Percentiles rank a stretch among this genome's conserved stretches.
Evolutionary conservation across 768 basidiomycete species (phyloP).

Genomic region (Rhizopogon vinicolor): DNA sequence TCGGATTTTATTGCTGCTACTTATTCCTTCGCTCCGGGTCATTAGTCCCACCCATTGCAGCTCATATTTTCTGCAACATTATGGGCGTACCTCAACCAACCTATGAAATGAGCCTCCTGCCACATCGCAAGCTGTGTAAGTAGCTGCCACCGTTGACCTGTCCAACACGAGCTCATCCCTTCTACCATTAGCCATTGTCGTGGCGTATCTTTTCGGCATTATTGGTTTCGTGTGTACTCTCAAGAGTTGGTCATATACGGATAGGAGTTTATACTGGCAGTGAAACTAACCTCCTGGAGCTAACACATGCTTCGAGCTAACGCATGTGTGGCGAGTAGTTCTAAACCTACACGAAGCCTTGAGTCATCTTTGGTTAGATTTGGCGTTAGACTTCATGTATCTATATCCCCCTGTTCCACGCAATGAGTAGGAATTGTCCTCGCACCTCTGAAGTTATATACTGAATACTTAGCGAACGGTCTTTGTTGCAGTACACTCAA

Average conservation of each 20-base stretch:
- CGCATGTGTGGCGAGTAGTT: background rate
- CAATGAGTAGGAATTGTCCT: too few species aligned
- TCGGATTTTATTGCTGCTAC: constrained; percentile 85
- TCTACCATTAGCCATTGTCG: constrained; percentile 42
- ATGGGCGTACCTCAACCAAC: constrained; percentile 83
- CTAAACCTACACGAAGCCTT: background rate
- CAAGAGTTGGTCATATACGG: constrained; percentile 41
- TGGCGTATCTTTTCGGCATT: constrained; percentile 57
- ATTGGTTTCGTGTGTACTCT: constrained; percentile 52
- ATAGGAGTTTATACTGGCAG: constrained; percentile 40
- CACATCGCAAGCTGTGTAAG: constrained; percentile 48
- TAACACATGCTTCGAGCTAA: background rate
- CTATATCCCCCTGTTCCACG: too few species aligned
- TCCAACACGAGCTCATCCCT: constrained; percentile 3
- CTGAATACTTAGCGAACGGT: too few species aligned
- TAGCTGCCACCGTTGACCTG: constrained; percentile 9
- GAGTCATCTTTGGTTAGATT: too few species aligned
- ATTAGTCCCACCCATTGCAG: constrained; percentile 66
- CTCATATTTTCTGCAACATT: constrained; percentile 91
- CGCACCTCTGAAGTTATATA: too few species aligned
- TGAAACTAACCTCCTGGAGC: background rate
- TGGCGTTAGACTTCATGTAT: too few species aligned
- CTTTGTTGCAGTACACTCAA: background rate
- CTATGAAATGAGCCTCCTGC: constrained; percentile 51
- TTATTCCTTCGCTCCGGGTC: constrained; percentile 86